Conservation (phyloP, 176 grass and related monocot species). For the Oryza nivara region DNA sequence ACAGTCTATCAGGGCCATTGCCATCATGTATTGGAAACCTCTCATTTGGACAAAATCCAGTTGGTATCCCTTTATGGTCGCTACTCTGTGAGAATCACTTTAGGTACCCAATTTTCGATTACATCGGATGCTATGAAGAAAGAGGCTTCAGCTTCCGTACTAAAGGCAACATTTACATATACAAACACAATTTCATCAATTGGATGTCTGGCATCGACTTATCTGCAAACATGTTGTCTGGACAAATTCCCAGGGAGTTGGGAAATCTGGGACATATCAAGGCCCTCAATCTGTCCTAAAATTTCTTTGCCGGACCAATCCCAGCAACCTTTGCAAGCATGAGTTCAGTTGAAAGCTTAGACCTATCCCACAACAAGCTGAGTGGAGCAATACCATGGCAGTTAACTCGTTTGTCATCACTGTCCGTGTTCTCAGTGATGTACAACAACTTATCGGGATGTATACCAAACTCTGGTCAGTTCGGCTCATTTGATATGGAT, state of each 20-base stretch:
- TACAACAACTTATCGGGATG: constrained; percentile 44
- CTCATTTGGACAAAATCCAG: no score
- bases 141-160: not conserved
- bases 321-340: constrained; percentile 28
- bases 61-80: no score
- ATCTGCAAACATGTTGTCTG: constrained; percentile 28
- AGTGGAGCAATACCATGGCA: constrained; percentile 31
- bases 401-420: not conserved
- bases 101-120: not conserved
- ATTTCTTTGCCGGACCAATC: constrained; percentile 22
- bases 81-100: no score
- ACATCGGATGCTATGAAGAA: no score
- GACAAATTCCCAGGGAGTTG: constrained; percentile 27
- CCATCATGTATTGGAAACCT: no score
- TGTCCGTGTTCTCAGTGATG: constrained; percentile 31
- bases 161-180: constrained; percentile 9
- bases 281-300: constrained; percentile 31
- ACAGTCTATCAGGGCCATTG: no score
- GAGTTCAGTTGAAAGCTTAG: constrained; percentile 30
- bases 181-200: not conserved
- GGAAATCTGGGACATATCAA: constrained; percentile 27
- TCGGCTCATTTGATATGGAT: not conserved
- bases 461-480: constrained; percentile 16
- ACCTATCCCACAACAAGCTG: constrained; percentile 36
- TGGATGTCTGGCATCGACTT: constrained; percentile 27